Base-by-base conservation (phyloP, 495 filamentous ascomycete species). In the Xylaria nigripes region DNA sequence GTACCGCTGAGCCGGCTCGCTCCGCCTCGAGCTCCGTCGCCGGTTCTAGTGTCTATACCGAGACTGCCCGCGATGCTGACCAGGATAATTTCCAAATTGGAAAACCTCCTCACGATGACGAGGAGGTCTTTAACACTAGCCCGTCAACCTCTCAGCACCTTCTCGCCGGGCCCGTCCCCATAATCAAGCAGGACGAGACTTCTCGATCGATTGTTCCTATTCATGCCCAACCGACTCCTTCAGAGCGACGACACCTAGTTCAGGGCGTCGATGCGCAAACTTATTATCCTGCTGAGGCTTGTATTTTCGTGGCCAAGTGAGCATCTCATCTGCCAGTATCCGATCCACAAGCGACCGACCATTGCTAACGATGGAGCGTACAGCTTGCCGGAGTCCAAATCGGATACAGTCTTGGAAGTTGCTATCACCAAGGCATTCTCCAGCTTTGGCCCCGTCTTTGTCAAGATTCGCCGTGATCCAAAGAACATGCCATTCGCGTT, bases 281-380 rank as follows among this genome's bases (percentile, higher is more conserved):
- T 6, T 62, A 79, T 44, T 81, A 78, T 45, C 75, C 76, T 6
- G 68, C 79, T 2, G 71, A 68, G 27, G 74, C 77, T 53, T 84
- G 82, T 56, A 72, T 84, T 15, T 84, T 86, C 54, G 79, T 84
- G 42, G 82, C 82, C 9, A 86, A 86, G 82, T 83, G 71, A 69
- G 77, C 75, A n/a, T 29, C 23, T 29, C 27, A 22, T 56, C 2
- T 22, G n/a, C 13, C 1, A 29, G 29, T 21, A 36, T 45, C 58
- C 2, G 6, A 2, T 56, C n/a, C n/a, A n/a, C n/a, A n/a, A n/a
- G n/a, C n/a, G 25, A 61, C 34, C 22, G 27, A 6, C 15, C 16
- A 18, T 51, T 51, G n/a, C 55, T 54, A 54, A 54, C 23, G 10
- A 48, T 45, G 32, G 18, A 24, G 21, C 9, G 0, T 25, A 46